Evolutionary conservation across 352 stramenopile species (phyloP), one percentile per base, ranked within the genome.

Genomic region (Phytopythium ostracodes): DNA sequence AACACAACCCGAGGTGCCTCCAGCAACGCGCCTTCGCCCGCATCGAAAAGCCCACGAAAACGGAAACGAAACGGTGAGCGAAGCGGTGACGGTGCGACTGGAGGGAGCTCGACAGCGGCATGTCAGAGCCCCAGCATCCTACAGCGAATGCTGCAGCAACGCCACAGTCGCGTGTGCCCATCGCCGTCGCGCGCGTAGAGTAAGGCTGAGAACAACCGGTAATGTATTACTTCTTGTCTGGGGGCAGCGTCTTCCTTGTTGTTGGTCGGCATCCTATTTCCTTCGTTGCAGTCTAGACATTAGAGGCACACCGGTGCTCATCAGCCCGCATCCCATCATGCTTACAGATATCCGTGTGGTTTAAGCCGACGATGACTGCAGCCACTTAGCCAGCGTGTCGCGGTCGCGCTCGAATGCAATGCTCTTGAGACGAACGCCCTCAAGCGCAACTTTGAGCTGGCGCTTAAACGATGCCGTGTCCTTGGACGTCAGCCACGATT

Each of bases 341-440:
- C 8, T 50, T 8, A 29, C 43, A 6, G 9, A 50, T 17, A 18
- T 14, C 24, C 14, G 42, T 7, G 6, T n/a, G 42, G 17, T 2
- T 15, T 18, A 52, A 2, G 22, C 12, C 10, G 43, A 50, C 25
- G 62, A 60, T 1, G 58, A 44, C 60, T 81, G 75, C 29, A 91
- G 68, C 81, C 81, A 91, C 62, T 80, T 73, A 11, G 68, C 78
- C 31, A 89, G 50, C 4, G 65, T 67, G 20, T 89, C 80, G 49
- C 80, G 76, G 58, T 85, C 76, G 40, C 78, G 83, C 36, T 68
- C 63, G 50, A 72, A 79, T 29, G 69, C 73, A 17, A 71, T 70
- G 35, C 71, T 83, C 62, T 86, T 86, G 22, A 87, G 71, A 27
- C 77, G 79, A 29, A 91, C 77, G 17, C 56, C 62, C 65, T 94